Conservation (phyloP, 2,329 filamentous ascomycete genomes). For the Penicillium frequentans region DNA sequence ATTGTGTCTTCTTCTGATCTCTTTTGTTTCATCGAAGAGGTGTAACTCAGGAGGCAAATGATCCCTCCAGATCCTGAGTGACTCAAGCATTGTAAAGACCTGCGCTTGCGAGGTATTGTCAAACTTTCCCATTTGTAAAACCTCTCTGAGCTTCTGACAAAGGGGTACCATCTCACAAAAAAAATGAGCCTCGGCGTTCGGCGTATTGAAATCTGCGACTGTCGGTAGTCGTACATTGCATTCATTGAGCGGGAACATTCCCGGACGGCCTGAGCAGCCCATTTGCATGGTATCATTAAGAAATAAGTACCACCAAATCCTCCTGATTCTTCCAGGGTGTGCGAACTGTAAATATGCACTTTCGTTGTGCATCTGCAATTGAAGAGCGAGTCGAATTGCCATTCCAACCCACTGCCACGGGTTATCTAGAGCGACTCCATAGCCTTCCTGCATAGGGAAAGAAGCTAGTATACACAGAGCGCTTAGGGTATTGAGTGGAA, state of each 20-base stretch:
- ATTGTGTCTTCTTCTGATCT: neutral
- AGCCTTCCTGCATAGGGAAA: neutral
- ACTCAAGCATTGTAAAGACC: neutral
- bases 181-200: neutral
- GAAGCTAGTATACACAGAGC: neutral
- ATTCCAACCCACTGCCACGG: constrained; percentile 14
- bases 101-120: neutral
- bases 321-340: constrained; percentile 1
- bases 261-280: constrained; percentile 11
- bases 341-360: constrained; percentile 1
- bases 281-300: constrained; percentile 12
- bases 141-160: neutral
- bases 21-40: constrained; percentile 1
- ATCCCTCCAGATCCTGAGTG: neutral
- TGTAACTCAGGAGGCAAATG: neutral
- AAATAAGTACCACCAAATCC: constrained; percentile 14
- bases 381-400: constrained; percentile 9
- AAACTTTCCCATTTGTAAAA: neutral
- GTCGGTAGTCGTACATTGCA: neutral
- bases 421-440: constrained; percentile 2
- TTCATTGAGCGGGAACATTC: constrained; percentile 9
- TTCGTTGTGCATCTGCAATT: constrained; percentile 6
- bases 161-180: neutral
- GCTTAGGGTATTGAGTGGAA: neutral
- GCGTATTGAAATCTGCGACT: constrained; percentile 3